These are phyloP conservation scores for Solanum lycopersicoides DNA, from an alignment of 257 asterid genomes.

Conservation along the genomic window DNA sequence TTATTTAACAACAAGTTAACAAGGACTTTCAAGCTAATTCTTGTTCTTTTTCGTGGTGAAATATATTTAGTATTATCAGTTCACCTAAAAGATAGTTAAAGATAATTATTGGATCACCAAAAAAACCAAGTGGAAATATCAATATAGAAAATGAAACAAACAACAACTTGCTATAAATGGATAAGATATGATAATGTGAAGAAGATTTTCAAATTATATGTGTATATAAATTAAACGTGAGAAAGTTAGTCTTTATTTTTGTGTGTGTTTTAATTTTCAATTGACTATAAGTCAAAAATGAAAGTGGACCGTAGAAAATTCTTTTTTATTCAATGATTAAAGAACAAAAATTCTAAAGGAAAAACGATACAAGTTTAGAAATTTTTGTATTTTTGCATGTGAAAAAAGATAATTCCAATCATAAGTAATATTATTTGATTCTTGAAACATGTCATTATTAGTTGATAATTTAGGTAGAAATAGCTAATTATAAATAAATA, in stretches of 20 bases:
- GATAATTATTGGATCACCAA: too few species aligned
- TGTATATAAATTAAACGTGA: too few species aligned
- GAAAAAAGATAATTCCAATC: background rate
- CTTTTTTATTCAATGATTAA: background rate
- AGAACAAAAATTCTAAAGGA: background rate
- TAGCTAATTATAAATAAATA: background rate
- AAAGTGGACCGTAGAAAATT: background rate
- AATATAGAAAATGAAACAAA: too few species aligned
- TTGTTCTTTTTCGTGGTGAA: too few species aligned
- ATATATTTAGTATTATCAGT: too few species aligned
- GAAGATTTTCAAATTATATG: background rate
- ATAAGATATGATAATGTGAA: background rate
- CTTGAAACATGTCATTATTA: background rate
- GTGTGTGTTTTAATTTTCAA: background rate
- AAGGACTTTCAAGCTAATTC: too few species aligned
- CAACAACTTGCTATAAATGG: background rate
- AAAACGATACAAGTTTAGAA: background rate
- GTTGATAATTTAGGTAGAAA: background rate
- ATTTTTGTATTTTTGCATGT: background rate
- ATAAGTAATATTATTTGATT: background rate
- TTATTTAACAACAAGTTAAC: background rate
- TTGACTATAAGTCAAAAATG: background rate
- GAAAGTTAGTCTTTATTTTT: background rate
- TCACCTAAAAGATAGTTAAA: too few species aligned
- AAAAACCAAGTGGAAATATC: too few species aligned